phyloP scores from a whole-genome alignment of 257 asterid genomes.

The Leptodermis oblonga region DNA sequence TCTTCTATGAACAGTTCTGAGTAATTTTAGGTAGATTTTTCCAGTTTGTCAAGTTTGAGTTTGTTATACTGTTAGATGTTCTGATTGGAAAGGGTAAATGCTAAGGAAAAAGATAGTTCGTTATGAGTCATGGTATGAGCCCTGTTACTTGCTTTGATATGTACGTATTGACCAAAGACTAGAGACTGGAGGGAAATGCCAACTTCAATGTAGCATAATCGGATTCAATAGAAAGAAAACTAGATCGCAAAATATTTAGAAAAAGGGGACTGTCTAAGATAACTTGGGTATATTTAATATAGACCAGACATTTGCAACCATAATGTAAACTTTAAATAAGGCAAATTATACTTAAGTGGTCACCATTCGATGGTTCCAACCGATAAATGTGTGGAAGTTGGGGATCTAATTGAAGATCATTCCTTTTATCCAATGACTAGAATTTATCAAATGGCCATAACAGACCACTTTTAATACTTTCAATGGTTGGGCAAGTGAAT shows the following conservation, averaged over 20 bases:
- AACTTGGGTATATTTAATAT: not conserved
- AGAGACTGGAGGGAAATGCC: not conserved
- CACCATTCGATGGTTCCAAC: no score
- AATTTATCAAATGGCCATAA: no score
- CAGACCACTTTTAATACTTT: no score
- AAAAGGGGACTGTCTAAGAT: no score
- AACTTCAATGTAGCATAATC: not conserved
- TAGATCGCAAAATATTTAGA: not conserved
- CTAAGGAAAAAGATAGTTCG: not conserved
- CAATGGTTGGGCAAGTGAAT: no score
- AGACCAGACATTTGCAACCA: not conserved
- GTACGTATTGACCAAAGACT: not conserved
- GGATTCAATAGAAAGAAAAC: not conserved
- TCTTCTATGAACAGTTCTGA: not conserved
- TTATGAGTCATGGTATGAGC: not conserved
- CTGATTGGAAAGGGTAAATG: constrained; percentile 1
- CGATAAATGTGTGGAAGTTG: no score
- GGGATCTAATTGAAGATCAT: no score
- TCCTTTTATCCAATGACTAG: no score
- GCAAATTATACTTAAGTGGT: no score
- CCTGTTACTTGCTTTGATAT: not conserved
- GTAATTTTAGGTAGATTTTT: not conserved
- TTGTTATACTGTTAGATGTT: not conserved
- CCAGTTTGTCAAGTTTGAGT: not conserved
- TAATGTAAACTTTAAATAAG: no score